Evolutionary conservation across 768 basidiomycete species (phyloP), one percentile per base, ranked within the genome.

Genomic region (Lactarius akahatsu): DNA sequence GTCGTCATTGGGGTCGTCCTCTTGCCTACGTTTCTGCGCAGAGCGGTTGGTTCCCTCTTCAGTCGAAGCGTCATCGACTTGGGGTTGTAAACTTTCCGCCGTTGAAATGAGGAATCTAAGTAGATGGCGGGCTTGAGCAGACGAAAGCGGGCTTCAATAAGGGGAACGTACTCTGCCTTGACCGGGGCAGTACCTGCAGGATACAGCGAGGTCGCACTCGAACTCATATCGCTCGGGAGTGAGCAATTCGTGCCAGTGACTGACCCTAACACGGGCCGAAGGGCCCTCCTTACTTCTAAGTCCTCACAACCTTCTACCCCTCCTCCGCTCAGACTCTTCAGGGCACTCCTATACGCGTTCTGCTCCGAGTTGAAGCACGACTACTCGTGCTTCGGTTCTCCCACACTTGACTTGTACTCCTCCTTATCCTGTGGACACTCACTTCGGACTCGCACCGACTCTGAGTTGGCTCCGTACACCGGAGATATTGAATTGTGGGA

Each of bases 21-120:
- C 64, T 15, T 71, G 63, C n/a, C 71, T 67, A 0, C 68, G 64
- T 11, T 72, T 63, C 7, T 65, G 69, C 30, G 68, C 67, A 61
- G 72, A 63, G 73, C 76, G 72, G 7, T 78, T 80, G 1, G 81
- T 83, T 16, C 78, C 77, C 28, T 85, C 88, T 70, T 91, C 90
- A 1, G 89, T 89, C 18, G 83, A 82, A 70, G 85, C 85, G 68
- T 87, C 86, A 68, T 86, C 84, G 13, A 76, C 78, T 7, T 73
- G 64, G 30, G 76, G 70, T 13, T 13, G 55, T 43, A 54, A 36
- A 18, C 62, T 26, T 71, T 70, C 11, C 71, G 55, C 15, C 68
- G 69, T 28, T 9, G 74, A 71, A 45, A 85, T 69, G 3, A 85
- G 73, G 68, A 77, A 83, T 73, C 84, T 83, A 56, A 50, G 47